Percentiles rank a stretch among this genome's conserved stretches.
These are phyloP conservation scores for Dinochytrium kinnereticum DNA, from an alignment of 371 early-diverging fungal genomes.

Conservation along the genomic window DNA sequence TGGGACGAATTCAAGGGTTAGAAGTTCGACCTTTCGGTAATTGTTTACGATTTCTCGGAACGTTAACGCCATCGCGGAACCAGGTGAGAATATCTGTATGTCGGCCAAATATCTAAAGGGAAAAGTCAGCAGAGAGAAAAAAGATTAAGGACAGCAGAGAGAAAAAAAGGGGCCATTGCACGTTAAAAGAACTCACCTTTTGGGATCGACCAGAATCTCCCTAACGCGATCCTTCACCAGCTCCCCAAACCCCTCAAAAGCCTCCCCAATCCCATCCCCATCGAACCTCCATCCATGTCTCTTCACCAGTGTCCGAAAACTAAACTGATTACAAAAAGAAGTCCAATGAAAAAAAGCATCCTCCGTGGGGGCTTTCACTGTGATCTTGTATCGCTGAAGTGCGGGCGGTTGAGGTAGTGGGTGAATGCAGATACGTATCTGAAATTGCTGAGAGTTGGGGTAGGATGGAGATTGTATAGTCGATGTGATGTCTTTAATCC, in stretches of 20 bases:
- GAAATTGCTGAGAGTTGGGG: conserved; percentile 3
- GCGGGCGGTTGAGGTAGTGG: conserved; percentile 11
- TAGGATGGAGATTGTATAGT: not conserved
- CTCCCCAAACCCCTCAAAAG: conserved; percentile 32
- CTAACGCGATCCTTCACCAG: conserved; percentile 26
- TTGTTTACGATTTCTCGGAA: conserved; percentile 35
- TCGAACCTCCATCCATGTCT: conserved; percentile 29
- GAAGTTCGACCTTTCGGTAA: conserved; percentile 32
- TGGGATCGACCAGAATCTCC: conserved; percentile 30
- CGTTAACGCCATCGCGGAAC: conserved; percentile 16
- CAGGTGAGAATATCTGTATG: conserved; percentile 20
- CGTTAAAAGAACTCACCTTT: conserved; percentile 15
- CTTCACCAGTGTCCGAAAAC: conserved; percentile 27
- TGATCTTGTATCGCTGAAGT: conserved; percentile 31
- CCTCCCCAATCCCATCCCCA: not conserved
- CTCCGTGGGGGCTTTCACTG: conserved; percentile 29
- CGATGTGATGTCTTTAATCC: conserved; percentile 31
- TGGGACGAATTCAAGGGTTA: conserved; percentile 37
- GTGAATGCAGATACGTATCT: conserved; percentile 25
- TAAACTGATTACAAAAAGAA: conserved; percentile 32
- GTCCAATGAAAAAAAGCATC: conserved; percentile 49
- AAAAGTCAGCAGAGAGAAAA: not conserved
- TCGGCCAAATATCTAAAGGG: conserved; percentile 18
- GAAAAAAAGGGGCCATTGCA: not conserved
- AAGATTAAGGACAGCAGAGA: not conserved